Evolutionary conservation across 2,329 filamentous ascomycete genomes (phyloP), one percentile per base, ranked within the genome.

Genomic region (Alternaria burnsii): DNA sequence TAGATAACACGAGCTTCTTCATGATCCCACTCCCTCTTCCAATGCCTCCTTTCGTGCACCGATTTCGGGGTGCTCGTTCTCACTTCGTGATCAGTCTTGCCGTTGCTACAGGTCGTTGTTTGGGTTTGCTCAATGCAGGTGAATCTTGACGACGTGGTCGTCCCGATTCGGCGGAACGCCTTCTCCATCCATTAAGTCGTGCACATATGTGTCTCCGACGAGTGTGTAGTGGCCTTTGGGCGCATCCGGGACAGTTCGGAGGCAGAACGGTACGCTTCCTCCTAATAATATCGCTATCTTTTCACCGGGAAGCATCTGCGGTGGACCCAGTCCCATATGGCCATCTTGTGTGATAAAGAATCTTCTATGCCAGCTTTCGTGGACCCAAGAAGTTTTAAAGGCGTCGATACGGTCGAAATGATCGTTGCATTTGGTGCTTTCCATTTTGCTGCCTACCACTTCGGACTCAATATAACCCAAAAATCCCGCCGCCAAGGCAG

Each of bases 161-260:
- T 46, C 18, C 14, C 22, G 26, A 16, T 22, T 22, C 7, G 16
- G 12, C 1, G 16, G 22, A 4, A 61, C 44, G 10, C 59, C 67
- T 42, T 68, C 65, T 16, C 66, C 66, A 30, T 70, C 59, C 69
- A 71, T 71, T 3, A 67, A 47, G 0, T 61, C 66, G 26, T 71
- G 63, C 3, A 69, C 52, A 40, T 70, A 70, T 0, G 55, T 46
- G 36, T 70, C 58, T 3, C 66, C 67, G 0, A 69, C 48, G 2
- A 70, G 52, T 5, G 2, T 54, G 12, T 58, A 47, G 16, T 47
- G 41, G 10, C 22, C 50, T 16, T 3, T 10, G 5, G 24, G 1
- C 7, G 22, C 40, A 12, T 38, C 41, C 18, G 7, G 14, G 0
- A 22, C 30, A 0, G 34, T 14, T 10, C 59, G 59, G 12, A 68